Percentiles rank a stretch among this genome's conserved stretches.
Evolutionary conservation across 164 flowering plant genomes (phyloP).

Genomic region (Buxus sempervirens): DNA sequence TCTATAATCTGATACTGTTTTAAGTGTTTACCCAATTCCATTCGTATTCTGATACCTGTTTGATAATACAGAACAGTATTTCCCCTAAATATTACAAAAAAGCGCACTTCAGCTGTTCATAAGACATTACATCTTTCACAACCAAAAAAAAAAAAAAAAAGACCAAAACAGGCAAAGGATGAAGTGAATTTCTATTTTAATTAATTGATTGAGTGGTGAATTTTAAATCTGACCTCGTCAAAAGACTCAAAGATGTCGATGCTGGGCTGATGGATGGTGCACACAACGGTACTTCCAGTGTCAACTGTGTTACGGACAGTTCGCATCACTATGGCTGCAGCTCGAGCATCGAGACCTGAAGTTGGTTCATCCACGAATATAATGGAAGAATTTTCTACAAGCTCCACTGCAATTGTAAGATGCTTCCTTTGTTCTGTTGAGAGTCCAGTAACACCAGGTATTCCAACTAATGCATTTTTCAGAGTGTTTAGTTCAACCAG

Average conservation of each 20-base stretch:
- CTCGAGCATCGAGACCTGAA: conserved; percentile 96
- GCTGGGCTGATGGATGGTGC: conserved; percentile 98
- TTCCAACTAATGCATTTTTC: conserved; percentile 79
- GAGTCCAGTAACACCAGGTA: conserved; percentile 85
- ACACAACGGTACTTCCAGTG: conserved; percentile 94
- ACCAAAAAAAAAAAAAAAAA: neutral
- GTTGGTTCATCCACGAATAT: conserved; percentile 99
- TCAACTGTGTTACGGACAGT: conserved; percentile 95
- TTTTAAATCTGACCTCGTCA: conserved; percentile 64
- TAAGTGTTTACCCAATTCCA: too few species aligned
- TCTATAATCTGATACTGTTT: too few species aligned
- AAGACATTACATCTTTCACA: neutral
- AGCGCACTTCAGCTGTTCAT: neutral
- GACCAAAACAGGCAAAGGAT: neutral
- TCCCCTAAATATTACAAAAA: too few species aligned
- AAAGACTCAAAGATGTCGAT: conserved; percentile 95
- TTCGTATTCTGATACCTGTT: too few species aligned
- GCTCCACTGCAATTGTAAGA: conserved; percentile 91
- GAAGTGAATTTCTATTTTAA: neutral
- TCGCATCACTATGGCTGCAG: conserved; percentile 98
- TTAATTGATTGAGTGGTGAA: neutral
- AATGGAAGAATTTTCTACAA: conserved; percentile 96
- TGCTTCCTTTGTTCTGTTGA: conserved; percentile 97
- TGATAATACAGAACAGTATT: too few species aligned
- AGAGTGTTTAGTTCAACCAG: conserved; percentile 79